A percentile compares a stretch with the other conserved stretches of the same genome.
These are phyloP conservation scores for Mucor indicus DNA, from an alignment of 371 early-diverging fungal genomes.

Conservation along the genomic window DNA sequence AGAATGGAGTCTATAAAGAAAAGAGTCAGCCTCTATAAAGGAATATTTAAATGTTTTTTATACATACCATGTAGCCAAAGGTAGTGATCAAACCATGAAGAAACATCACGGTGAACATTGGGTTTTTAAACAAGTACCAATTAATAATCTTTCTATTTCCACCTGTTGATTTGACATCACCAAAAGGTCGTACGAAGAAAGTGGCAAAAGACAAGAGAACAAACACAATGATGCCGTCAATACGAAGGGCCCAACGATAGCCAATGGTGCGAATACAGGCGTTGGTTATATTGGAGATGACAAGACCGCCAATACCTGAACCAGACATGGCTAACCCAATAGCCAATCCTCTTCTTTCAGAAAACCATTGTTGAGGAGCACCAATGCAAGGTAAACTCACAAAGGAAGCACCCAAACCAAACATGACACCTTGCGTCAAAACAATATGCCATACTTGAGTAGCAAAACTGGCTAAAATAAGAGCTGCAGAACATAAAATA, in stretches of 20 bases:
- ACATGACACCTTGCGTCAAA: constrained; percentile 31
- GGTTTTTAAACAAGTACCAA: constrained; percentile 20
- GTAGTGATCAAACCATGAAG: constrained; percentile 33
- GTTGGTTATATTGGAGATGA: constrained; percentile 63
- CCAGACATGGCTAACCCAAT: constrained; percentile 76
- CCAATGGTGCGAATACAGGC: constrained; percentile 55
- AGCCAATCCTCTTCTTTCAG: constrained; percentile 64
- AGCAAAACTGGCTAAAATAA: constrained; percentile 62
- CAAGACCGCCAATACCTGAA: constrained; percentile 77
- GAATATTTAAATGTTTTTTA: constrained; percentile 3
- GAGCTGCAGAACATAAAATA: constrained; percentile 46
- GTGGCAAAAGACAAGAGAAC: constrained; percentile 41
- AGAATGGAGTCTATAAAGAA: constrained; percentile 24
- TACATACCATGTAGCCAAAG: constrained; percentile 30
- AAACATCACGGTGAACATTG: constrained; percentile 26
- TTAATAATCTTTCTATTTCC: constrained; percentile 46
- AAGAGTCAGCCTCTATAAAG: background rate
- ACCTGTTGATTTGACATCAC: constrained; percentile 41
- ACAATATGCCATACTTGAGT: constrained; percentile 36
- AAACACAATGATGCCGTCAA: constrained; percentile 53
- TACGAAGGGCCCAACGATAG: constrained; percentile 55
- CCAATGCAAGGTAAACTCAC: constrained; percentile 29
- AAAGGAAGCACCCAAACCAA: constrained; percentile 52
- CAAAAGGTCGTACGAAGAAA: constrained; percentile 45
- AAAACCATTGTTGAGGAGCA: constrained; percentile 78